These are phyloP conservation scores for Penicillium sp. DNA, from an alignment of 2,329 filamentous ascomycete genomes.

Conservation along the genomic window DNA sequence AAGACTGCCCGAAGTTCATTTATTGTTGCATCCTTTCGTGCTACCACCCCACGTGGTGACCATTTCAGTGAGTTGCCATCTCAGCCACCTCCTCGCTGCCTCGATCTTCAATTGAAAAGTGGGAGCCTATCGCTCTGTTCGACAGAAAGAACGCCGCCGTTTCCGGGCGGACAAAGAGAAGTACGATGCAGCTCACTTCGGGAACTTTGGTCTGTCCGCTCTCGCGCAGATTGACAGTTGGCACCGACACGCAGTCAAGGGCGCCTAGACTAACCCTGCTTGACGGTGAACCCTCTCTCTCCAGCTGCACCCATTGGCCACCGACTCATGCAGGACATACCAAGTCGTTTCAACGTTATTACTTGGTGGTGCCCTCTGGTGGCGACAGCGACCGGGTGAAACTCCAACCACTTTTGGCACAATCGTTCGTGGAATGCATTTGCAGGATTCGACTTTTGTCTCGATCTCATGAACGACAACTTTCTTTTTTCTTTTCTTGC, in stretches of 20 bases:
- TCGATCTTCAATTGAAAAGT: neutral
- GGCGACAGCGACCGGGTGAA: neutral
- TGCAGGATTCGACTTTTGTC: slow-evolving; percentile 1
- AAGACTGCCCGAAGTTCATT: neutral
- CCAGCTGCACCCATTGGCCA: neutral
- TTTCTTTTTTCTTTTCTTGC: neutral
- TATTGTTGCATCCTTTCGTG: neutral
- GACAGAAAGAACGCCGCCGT: neutral
- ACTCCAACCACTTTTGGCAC: slow-evolving; percentile 2
- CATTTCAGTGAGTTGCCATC: neutral
- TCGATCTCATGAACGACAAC: slow-evolving; percentile 1
- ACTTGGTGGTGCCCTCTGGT: neutral
- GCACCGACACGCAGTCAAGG: slow-evolving; percentile 2
- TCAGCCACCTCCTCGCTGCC: slow-evolving; percentile 8
- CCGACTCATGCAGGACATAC: slow-evolving; percentile 16
- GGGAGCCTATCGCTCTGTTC: slow-evolving; percentile 5
- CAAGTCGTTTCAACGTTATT: slow-evolving; percentile 17
- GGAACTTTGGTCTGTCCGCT: neutral
- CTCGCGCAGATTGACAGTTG: slow-evolving; percentile 9
- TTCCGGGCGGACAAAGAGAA: neutral
- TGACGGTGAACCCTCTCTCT: neutral
- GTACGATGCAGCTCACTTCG: neutral
- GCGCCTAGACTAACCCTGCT: neutral
- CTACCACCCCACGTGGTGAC: slow-evolving; percentile 12
- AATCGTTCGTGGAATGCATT: neutral